These are phyloP conservation scores for Domatiomyces globalis DNA, from an alignment of 2,329 filamentous ascomycete species.

Conservation along the genomic window DNA sequence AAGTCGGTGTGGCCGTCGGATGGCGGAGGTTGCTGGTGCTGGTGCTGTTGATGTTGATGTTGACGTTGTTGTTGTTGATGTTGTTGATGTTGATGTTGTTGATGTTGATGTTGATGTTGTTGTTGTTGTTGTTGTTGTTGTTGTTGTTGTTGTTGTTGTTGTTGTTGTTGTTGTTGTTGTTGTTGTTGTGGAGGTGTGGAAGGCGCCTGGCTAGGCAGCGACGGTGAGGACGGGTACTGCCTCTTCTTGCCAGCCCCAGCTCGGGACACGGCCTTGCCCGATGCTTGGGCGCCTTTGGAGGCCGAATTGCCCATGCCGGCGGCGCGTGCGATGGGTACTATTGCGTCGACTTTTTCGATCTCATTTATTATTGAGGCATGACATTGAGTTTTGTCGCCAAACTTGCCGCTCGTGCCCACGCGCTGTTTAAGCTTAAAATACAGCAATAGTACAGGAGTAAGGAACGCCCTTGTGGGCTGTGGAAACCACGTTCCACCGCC, in stretches of 20 bases:
- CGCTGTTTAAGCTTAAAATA: no score
- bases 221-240: constrained; percentile 16
- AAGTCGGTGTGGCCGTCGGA: constrained; percentile 5
- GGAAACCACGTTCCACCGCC: background rate
- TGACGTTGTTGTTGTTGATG: constrained; percentile 7
- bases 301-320: constrained; percentile 13
- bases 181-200: background rate
- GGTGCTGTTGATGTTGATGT: constrained; percentile 10
- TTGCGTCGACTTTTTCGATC: no score
- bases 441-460: no score
- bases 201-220: background rate
- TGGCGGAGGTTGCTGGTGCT: constrained; percentile 11
- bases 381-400: no score
- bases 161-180: constrained; percentile 4
- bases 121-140: no score
- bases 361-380: no score
- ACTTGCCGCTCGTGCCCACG: no score
- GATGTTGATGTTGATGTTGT: no score
- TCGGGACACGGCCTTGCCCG: constrained; percentile 1
- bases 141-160: background rate
- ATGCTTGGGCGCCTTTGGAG: constrained; percentile 15
- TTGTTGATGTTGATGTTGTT: constrained; percentile 9
- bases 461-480: background rate
- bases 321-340: no score
- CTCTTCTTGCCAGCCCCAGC: constrained; percentile 6